These are phyloP conservation scores for Pythium phragmiticola DNA, from an alignment of 352 stramenopile genomes.

Conservation along the genomic window DNA sequence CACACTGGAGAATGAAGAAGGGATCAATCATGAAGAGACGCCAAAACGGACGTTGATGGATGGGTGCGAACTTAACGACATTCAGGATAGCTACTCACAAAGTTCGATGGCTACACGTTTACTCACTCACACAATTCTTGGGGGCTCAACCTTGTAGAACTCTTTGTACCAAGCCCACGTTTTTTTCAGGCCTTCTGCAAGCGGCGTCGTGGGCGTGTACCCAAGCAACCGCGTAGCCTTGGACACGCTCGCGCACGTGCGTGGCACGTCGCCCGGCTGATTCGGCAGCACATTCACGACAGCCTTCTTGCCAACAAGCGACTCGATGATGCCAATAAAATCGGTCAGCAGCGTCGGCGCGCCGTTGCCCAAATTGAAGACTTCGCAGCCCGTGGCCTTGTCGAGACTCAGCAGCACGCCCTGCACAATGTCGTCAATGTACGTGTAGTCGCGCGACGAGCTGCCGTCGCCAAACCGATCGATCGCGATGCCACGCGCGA, in stretches of 20 bases:
- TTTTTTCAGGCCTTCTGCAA: slow-evolving; percentile 91
- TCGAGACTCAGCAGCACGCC: slow-evolving; percentile 86
- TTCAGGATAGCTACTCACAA: slow-evolving; percentile 1
- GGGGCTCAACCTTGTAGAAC: slow-evolving; percentile 71
- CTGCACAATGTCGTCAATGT: slow-evolving; percentile 98
- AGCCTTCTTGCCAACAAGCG: slow-evolving; percentile 91
- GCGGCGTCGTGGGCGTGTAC: slow-evolving; percentile 92
- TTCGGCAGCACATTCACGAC: slow-evolving; percentile 93
- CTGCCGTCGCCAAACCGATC: slow-evolving; percentile 97
- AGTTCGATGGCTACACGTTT: slow-evolving; percentile 23
- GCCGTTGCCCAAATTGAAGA: slow-evolving; percentile 98
- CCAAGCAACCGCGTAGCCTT: slow-evolving; percentile 94
- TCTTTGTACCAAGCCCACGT: slow-evolving; percentile 94
- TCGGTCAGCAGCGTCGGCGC: slow-evolving; percentile 91
- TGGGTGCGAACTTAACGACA: slow-evolving; percentile 17
- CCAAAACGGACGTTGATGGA: slow-evolving; percentile 6
- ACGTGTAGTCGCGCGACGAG: slow-evolving; percentile 97
- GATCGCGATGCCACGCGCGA: slow-evolving; percentile 91
- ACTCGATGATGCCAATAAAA: slow-evolving; percentile 96
- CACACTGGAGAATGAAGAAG: not conserved
- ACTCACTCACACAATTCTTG: slow-evolving; percentile 30
- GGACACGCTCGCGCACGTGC: slow-evolving; percentile 94
- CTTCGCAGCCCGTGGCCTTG: slow-evolving; percentile 82
- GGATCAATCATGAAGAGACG: slow-evolving; percentile 11
- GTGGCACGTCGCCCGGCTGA: slow-evolving; percentile 95